Conservation (phyloP, 2,329 filamentous ascomycete genomes). For the Fusarium heterosporum region DNA sequence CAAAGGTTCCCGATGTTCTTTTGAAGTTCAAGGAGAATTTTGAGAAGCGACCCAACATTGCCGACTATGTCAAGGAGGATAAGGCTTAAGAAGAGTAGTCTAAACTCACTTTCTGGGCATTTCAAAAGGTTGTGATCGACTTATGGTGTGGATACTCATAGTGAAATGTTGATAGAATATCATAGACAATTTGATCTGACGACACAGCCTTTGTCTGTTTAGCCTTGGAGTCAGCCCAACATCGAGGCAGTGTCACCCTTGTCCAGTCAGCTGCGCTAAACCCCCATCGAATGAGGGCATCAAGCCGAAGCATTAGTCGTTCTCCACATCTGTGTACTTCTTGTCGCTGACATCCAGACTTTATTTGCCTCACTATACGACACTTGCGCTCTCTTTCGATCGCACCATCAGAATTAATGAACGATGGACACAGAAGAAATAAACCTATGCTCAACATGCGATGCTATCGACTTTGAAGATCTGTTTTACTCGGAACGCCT, state of each 20-base stretch:
- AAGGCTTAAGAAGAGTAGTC: not conserved
- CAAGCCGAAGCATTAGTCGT: not conserved
- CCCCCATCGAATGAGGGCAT: not conserved
- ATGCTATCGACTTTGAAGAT: constrained; percentile 1
- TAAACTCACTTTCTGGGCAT: too few species aligned
- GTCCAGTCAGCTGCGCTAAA: not conserved
- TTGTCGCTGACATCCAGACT: not conserved
- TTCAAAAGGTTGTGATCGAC: not conserved
- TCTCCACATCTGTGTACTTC: not conserved
- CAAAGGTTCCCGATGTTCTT: constrained; percentile 18
- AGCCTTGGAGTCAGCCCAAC: not conserved
- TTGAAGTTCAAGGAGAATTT: constrained; percentile 26
- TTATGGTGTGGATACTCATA: too few species aligned
- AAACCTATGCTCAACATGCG: not conserved
- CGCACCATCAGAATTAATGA: not conserved
- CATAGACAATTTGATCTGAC: not conserved
- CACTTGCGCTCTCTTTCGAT: not conserved
- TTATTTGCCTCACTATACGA: constrained; percentile 4
- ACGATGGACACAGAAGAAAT: not conserved
- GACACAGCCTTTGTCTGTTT: too few species aligned
- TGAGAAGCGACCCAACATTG: constrained; percentile 22
- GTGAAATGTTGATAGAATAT: too few species aligned
- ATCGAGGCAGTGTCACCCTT: not conserved
- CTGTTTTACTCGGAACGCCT: not conserved
- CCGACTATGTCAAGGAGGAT: constrained; percentile 26